Conservation (phyloP, 1,139 yeast species). For the Pichia sp. region DNA sequence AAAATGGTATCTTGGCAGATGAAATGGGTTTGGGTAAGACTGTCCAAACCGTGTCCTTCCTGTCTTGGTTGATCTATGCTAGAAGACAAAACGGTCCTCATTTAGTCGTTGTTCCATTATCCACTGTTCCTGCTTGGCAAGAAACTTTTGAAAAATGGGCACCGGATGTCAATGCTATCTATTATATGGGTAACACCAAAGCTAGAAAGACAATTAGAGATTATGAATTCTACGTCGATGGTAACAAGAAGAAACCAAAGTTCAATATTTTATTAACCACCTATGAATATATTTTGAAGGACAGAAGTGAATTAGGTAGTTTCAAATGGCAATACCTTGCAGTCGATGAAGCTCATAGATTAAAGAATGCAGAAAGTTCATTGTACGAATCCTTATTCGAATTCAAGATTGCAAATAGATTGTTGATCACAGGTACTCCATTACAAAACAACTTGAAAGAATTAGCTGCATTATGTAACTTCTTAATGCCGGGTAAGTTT, state of each 20-base stretch:
- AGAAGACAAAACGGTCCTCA: conserved; percentile 98
- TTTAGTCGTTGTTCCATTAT: conserved; percentile 90
- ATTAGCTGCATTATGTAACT: conserved; percentile 90
- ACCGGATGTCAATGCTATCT: conserved; percentile 90
- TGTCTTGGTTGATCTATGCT: conserved; percentile 93
- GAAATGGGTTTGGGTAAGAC: conserved; percentile 99
- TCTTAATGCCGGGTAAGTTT: conserved; percentile 93
- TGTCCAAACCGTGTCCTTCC: conserved; percentile 92
- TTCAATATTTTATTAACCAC: conserved; percentile 90
- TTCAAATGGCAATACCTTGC: conserved; percentile 96
- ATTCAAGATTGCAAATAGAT: conserved; percentile 79
- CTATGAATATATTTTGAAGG: conserved; percentile 93
- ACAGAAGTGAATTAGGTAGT: conserved; percentile 72
- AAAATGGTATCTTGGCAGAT: conserved; percentile 97
- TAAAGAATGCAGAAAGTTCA: conserved; percentile 93
- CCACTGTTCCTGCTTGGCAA: conserved; percentile 99
- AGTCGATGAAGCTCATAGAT: conserved; percentile 97
- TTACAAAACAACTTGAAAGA: conserved; percentile 94
- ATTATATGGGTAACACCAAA: conserved; percentile 88
- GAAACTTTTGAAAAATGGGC: conserved; percentile 98
- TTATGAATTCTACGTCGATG: conserved; percentile 68
- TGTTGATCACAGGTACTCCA: conserved; percentile 97
- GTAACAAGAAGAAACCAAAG: conserved; percentile 65
- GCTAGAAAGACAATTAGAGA: conserved; percentile 83
- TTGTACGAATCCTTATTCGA: conserved; percentile 83